These are phyloP conservation scores for Talinum fruticosum DNA, from an alignment of 148 eudicot species.

Conservation along the genomic window DNA sequence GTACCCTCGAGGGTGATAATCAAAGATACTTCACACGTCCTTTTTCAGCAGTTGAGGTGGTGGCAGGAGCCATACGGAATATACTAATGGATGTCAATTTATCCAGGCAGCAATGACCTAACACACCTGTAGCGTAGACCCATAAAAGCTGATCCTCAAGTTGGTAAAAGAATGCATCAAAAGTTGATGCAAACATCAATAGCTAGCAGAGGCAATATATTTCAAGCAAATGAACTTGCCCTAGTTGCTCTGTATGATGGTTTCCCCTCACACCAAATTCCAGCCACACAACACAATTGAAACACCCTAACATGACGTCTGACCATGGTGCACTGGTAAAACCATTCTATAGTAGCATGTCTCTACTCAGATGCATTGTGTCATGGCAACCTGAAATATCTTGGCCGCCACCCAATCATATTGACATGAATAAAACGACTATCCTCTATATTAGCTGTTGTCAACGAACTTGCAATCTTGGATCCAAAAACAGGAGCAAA, in stretches of 20 bases:
- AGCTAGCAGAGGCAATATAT: not conserved
- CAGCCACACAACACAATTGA: not conserved
- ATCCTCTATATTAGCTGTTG: not conserved
- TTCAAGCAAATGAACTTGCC: not conserved
- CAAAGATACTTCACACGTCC: conserved; percentile 41
- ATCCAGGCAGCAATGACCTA: conserved; percentile 50
- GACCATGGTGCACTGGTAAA: not conserved
- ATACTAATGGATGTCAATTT: conserved; percentile 54
- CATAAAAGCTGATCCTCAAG: not conserved
- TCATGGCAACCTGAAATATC: not conserved
- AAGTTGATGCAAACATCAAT: not conserved
- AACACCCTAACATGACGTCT: not conserved
- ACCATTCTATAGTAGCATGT: not conserved
- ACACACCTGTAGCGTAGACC: not conserved
- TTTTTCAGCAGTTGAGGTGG: conserved; percentile 49
- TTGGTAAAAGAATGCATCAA: not conserved
- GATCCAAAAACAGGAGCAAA: conserved; percentile 4
- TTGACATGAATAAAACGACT: not conserved
- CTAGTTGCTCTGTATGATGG: not conserved
- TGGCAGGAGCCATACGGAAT: conserved; percentile 56
- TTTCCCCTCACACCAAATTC: not conserved
- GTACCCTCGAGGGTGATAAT: conserved; percentile 75
- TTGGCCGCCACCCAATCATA: not conserved
- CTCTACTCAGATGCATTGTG: not conserved
- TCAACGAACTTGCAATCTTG: not conserved